A percentile compares a stretch with the other conserved stretches of the same genome.
These are phyloP conservation scores for Decorospora gaudefroyi DNA, from an alignment of 2,329 filamentous ascomycete genomes.

Conservation along the genomic window DNA sequence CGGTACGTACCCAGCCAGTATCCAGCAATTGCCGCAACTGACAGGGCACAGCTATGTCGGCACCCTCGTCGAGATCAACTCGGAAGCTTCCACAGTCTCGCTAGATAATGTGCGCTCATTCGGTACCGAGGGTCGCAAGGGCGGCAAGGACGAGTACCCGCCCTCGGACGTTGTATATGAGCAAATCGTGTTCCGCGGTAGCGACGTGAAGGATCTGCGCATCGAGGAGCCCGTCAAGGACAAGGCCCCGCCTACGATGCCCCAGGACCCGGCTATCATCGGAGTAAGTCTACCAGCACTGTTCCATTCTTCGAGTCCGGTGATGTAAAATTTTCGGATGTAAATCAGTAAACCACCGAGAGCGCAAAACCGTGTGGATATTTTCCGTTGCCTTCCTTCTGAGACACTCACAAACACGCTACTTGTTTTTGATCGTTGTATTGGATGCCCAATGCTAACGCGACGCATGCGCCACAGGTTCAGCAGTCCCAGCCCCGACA, in stretches of 20 bases:
- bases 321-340: constrained; percentile 98
- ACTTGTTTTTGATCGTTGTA: constrained; percentile 16
- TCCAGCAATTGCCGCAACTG: constrained; percentile 24
- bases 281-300: constrained; percentile 71
- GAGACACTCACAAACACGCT: constrained; percentile 55
- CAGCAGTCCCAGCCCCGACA: constrained; percentile 36
- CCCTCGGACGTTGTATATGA: constrained; percentile 90
- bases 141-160: constrained; percentile 78
- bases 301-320: constrained; percentile 47
- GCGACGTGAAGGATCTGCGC: constrained; percentile 96
- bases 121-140: constrained; percentile 88
- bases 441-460: constrained; percentile 29
- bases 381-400: constrained; percentile 99
- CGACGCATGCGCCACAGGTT: constrained; percentile 35
- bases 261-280: constrained; percentile 94
- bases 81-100: constrained; percentile 93
- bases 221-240: constrained; percentile 81
- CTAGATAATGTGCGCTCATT: constrained; percentile 94
- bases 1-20: constrained; percentile 63
- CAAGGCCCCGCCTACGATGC: constrained; percentile 74
- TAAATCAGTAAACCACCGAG: constrained; percentile 85
- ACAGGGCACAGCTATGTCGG: constrained; percentile 77
- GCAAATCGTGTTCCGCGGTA: constrained; percentile 97
- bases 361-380: constrained; percentile 96
- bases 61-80: constrained; percentile 96